Percentiles rank a stretch among this genome's conserved stretches.
phyloP scores from a whole-genome alignment of 306 rosid species.

The Astragalus membranaceus region DNA sequence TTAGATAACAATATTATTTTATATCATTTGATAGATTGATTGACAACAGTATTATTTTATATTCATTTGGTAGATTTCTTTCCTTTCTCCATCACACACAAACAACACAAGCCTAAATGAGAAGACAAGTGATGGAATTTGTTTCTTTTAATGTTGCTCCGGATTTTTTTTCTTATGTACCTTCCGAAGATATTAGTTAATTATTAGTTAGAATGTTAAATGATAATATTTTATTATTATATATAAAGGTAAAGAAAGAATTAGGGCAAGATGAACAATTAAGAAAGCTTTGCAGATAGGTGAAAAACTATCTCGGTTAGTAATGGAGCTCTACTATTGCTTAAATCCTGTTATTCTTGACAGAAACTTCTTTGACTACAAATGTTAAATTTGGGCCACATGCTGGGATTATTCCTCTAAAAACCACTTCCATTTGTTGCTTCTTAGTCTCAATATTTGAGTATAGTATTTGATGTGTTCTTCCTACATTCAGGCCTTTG shows the following conservation, averaged over 20 bases:
- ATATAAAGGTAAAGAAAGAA: neutral
- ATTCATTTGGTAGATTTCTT: no score
- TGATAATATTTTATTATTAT: neutral
- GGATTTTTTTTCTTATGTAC: no score
- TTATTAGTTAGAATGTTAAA: no score
- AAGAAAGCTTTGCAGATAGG: neutral
- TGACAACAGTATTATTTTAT: no score
- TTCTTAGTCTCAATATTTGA: neutral
- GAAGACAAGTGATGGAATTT: no score
- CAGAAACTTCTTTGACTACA: neutral
- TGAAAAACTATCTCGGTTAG: neutral
- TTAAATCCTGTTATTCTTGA: neutral
- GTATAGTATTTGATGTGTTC: neutral
- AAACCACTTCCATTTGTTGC: neutral
- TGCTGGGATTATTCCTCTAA: neutral
- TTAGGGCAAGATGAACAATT: neutral
- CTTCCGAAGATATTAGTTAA: no score
- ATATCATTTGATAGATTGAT: no score
- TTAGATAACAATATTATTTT: no score
- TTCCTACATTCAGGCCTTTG: slow-evolving; percentile 71
- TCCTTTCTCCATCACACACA: no score
- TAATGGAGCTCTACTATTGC: neutral
- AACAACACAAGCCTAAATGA: no score
- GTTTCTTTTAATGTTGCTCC: no score
- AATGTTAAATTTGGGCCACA: neutral